Percentiles rank a stretch among this genome's conserved stretches.
Conservation (phyloP, 352 stramenopile species). For the Phytophthora palmivora region DNA sequence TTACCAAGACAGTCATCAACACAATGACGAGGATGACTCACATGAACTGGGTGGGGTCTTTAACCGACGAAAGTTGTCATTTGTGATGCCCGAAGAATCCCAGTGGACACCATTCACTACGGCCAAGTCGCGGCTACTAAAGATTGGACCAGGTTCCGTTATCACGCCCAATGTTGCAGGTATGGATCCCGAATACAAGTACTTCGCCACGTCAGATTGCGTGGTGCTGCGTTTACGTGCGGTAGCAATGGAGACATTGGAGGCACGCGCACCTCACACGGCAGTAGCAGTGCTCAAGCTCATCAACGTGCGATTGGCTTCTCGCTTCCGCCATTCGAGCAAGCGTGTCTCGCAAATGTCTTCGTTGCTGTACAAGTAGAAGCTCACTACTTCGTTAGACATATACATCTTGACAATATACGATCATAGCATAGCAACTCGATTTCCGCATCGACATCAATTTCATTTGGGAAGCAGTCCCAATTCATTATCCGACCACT, state of each 20-base stretch:
- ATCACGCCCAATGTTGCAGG: constrained; percentile 64
- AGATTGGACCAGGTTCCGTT: constrained; percentile 79
- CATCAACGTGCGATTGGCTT: constrained; percentile 65
- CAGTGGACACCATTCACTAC: constrained; percentile 78
- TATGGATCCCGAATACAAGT: constrained; percentile 56
- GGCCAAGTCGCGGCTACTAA: constrained; percentile 63
- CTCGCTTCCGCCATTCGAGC: constrained; percentile 73
- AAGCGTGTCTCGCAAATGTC: constrained; percentile 82
- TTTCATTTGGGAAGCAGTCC: constrained; percentile 24
- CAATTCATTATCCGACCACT: constrained; percentile 17
- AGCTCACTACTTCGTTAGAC: constrained; percentile 9
- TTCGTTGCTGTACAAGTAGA: constrained; percentile 81
- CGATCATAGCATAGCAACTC: constrained; percentile 1
- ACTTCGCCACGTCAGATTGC: constrained; percentile 72
- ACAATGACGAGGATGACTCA: constrained; percentile 12
- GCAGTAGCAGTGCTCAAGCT: constrained; percentile 80
- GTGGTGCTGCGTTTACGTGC: constrained; percentile 68
- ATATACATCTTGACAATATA: not conserved
- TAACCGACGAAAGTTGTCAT: constrained; percentile 43
- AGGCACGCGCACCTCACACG: constrained; percentile 64
- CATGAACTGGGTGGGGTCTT: constrained; percentile 11
- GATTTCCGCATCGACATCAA: constrained; percentile 22
- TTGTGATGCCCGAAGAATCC: constrained; percentile 51
- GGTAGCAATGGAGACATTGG: constrained; percentile 62
- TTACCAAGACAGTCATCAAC: constrained; percentile 1